Base-by-base conservation (phyloP, 108 stramenopile species). In the Pseudonitzschia multistriata region DNA sequence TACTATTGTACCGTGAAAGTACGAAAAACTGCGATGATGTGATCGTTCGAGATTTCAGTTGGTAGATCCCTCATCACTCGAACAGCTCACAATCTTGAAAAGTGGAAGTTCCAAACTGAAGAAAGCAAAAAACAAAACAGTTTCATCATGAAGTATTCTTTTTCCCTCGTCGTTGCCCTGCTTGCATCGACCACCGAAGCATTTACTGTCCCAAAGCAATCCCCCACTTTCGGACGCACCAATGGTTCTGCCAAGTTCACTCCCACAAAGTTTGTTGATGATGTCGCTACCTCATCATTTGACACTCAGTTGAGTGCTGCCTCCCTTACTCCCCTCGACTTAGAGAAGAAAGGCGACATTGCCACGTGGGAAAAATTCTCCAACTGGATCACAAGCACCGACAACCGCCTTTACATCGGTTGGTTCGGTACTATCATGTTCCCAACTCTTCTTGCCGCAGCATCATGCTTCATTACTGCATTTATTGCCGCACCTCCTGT, bases 401-500 rank as follows among this genome's bases (percentile, higher is more conserved):
- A 75, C 36, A 75, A 75, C 62, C 74, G 74, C 14, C 74, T 75
- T 49, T 75, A 75, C 74, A 75, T 75, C 49, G 74, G 74, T 13
- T 75, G 74, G 74, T 75, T 75, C 22, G 74, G 74, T 30, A 75
- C 74, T 1, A 48, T 75, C 68, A 75, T 75, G 74, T 75, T 75
- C 68, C 74, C 74, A 2, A 75, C 74, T 35, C 64, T 75, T 8
- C 55, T 75, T 15, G 68, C 74, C 2, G 74, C 74, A 21, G 47
- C 68, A 0, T 49, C 74, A 3, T 69, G 68, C 68, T 75, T 75
- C 68, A 70, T 75, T 35, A 63, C 61, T 1, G 74, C 68, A 33
- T 70, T 75, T 29, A 50, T 75, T 31, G 74, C 74, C 4, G 74
- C 74, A 27, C 74, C 74, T 39, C 74, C 72, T 0, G 74, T 75